These are phyloP conservation scores for Blastobotrys mokoenaii DNA, from an alignment of 805 yeast species.

Conservation along the genomic window DNA sequence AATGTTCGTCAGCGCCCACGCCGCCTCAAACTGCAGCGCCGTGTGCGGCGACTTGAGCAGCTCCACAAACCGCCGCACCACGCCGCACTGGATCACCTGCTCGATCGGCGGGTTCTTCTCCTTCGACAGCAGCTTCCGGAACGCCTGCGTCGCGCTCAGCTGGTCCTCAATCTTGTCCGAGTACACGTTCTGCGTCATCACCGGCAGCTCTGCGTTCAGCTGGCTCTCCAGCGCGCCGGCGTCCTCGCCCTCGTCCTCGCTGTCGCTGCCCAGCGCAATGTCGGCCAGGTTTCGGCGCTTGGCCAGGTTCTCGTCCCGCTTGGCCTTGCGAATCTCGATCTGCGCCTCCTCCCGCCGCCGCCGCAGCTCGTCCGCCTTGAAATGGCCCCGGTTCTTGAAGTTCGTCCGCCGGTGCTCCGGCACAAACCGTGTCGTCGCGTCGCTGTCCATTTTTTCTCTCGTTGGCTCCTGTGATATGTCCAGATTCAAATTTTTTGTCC, in stretches of 20 bases:
- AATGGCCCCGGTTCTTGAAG: slow-evolving; percentile 89
- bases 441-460: slow-evolving; percentile 16
- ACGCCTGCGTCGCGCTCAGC: slow-evolving; percentile 81
- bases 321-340: slow-evolving; percentile 91
- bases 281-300: slow-evolving; percentile 77
- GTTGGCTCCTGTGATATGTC: too few species aligned
- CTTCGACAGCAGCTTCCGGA: slow-evolving; percentile 86
- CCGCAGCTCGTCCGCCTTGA: slow-evolving; percentile 91
- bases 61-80: slow-evolving; percentile 81
- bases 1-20: slow-evolving; percentile 98
- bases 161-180: slow-evolving; percentile 72
- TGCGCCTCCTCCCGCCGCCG: slow-evolving; percentile 97
- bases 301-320: slow-evolving; percentile 88
- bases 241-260: slow-evolving; percentile 48
- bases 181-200: slow-evolving; percentile 72
- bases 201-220: slow-evolving; percentile 56
- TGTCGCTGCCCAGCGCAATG: slow-evolving; percentile 36
- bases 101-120: slow-evolving; percentile 97
- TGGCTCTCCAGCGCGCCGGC: slow-evolving; percentile 28
- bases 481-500: too few species aligned
- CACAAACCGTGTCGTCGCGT: slow-evolving; percentile 47
- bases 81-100: slow-evolving; percentile 85
- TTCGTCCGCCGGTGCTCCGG: slow-evolving; percentile 97
- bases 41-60: slow-evolving; percentile 73
- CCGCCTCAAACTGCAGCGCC: slow-evolving; percentile 91